Evolutionary conservation across 2,329 filamentous ascomycete species (phyloP).

Genomic region (Plenodomus tracheiphilus): DNA sequence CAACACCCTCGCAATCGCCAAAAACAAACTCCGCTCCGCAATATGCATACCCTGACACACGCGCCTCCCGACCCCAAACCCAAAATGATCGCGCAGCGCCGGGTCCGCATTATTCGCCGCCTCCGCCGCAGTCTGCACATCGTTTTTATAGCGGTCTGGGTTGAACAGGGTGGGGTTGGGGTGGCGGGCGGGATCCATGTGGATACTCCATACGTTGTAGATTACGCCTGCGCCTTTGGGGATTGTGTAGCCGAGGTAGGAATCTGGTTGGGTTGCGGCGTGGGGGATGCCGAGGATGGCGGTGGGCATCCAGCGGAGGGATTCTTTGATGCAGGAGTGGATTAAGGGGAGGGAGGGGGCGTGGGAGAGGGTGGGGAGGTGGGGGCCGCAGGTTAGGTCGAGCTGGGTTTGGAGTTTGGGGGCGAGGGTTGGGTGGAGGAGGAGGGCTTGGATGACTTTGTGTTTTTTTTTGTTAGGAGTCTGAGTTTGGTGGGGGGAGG

Average conservation of each 20-base stretch:
- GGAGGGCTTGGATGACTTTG: conserved; percentile 29
- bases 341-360: conserved; percentile 28
- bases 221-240: conserved; percentile 43
- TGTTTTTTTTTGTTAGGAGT: too few relatives aligned
- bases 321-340: conserved; percentile 33
- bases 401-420: conserved; percentile 30
- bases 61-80: conserved; percentile 45
- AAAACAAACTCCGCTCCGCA: conserved; percentile 36
- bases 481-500: too few relatives aligned
- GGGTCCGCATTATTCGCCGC: conserved; percentile 35
- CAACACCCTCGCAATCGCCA: conserved; percentile 36
- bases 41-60: conserved; percentile 46
- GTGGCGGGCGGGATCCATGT: conserved; percentile 48
- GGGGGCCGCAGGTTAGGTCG: conserved; percentile 32
- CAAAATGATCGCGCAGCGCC: conserved; percentile 40
- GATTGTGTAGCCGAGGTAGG: conserved; percentile 41
- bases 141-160: conserved; percentile 44
- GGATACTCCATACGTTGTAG: conserved; percentile 38
- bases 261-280: conserved; percentile 27
- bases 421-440: conserved; percentile 27
- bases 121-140: conserved; percentile 35
- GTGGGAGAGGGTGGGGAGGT: conserved; percentile 36
- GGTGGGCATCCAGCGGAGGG: conserved; percentile 36
- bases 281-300: conserved; percentile 30
- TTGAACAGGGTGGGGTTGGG: conserved; percentile 50